A percentile compares a stretch with the other conserved stretches of the same genome.
Conservation (phyloP, 73 alveolate genomes). For the Paraurostyla sp. region DNA sequence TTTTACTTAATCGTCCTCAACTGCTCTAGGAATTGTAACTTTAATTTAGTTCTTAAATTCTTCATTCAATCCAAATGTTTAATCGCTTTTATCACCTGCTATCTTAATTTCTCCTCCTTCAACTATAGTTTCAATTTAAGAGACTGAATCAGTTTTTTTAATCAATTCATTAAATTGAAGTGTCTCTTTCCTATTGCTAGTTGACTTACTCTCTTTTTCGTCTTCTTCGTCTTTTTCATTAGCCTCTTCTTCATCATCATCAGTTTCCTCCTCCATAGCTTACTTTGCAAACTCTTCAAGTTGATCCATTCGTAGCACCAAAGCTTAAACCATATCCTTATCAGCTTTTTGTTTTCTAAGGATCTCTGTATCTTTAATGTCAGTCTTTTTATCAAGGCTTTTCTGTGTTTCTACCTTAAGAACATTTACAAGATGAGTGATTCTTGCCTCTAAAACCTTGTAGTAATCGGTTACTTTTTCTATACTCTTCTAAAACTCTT, state of each 20-base stretch:
- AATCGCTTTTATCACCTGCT: slow-evolving; percentile 7
- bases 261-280: slow-evolving; percentile 19
- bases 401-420: slow-evolving; percentile 2
- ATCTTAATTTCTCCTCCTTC: neutral
- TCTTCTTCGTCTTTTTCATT: neutral
- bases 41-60: slow-evolving; percentile 17
- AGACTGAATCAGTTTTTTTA: neutral
- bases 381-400: slow-evolving; percentile 32
- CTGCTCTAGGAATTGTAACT: slow-evolving; percentile 6
- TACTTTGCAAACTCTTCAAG: slow-evolving; percentile 38
- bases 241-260: slow-evolving; percentile 12
- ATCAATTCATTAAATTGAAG: neutral
- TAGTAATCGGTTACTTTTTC: neutral
- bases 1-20: slow-evolving; percentile 17
- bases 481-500: neutral
- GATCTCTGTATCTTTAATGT: neutral
- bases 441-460: neutral
- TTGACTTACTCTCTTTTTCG: neutral
- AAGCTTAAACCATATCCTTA: neutral
- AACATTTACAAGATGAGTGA: neutral
- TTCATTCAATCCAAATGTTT: slow-evolving; percentile 21
- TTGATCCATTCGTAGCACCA: slow-evolving; percentile 3
- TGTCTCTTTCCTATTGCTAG: slow-evolving; percentile 9
- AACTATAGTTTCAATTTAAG: neutral
- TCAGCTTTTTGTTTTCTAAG: slow-evolving; percentile 4